Base-by-base conservation (phyloP, 306 rosid species). In the Phaseolus lunatus region DNA sequence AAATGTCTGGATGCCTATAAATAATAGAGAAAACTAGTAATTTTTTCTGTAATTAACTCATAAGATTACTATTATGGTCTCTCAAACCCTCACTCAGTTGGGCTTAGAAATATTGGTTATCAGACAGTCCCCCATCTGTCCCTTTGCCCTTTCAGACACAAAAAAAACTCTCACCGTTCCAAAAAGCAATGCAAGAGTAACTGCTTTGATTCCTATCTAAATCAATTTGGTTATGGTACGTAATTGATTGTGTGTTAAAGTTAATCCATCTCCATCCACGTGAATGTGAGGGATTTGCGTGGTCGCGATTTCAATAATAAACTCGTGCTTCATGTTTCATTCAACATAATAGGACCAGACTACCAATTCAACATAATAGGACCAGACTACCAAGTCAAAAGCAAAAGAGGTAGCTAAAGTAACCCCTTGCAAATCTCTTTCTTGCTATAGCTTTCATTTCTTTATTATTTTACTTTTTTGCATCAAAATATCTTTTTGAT, bases 351-450 rank as follows among this genome's bases (percentile, higher is more conserved):
- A 35, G 63, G 77, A 47, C 26, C 3, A 41, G 68, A 37, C 67
- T 61, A 49, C 62, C 35, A 0, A 67, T 39, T 59, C 45, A 63
- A 82, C 66, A 67, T 37, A 10, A 33, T 16, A 35, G 63, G 77
- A 47, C 26, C 3, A 41, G 68, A 37, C 67, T 61, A 49, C 62
- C 35, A 0, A 67, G 48, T 59, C 45, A 63, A 82, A 82, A 82
- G 82, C 64, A 71, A 77, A 72, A 77, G 64, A 45, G 49, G 70
- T 44, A 50, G 13, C 33, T 39, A 77, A 72, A 65, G 66, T 19
- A 82, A 0, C 48, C 22, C 49, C 39, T 50, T 49, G 3, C 69
- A 64, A 71, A 22, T 59, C 69, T 61, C 35, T 45, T 70, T 82
- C 5, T 49, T 2, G 12, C 31, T 70, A 27, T 15, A 31, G 5